phyloP scores from a whole-genome alignment of 225 moss, liverwort and hornwort species.

The Asterella californica region DNA sequence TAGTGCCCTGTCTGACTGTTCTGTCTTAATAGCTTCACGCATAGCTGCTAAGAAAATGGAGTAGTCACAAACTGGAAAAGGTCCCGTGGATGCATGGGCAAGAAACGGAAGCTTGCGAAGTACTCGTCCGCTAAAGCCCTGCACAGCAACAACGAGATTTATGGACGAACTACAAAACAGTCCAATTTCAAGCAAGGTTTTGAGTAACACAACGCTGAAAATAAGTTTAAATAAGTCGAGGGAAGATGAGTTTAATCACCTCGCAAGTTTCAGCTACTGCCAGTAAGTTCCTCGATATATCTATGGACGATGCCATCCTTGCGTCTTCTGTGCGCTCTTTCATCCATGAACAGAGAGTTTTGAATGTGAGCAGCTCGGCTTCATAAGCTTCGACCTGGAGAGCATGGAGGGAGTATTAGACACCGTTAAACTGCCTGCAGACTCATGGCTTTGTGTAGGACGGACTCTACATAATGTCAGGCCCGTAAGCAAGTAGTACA shows the following conservation, averaged over 20 bases:
- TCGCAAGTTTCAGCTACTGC: slow-evolving; percentile 35
- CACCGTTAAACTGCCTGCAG: neutral
- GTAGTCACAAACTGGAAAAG: slow-evolving; percentile 13
- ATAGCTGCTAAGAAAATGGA: slow-evolving; percentile 21
- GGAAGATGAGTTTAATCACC: slow-evolving; percentile 15
- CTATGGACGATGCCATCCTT: slow-evolving; percentile 10
- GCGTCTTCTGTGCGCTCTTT: slow-evolving; percentile 2
- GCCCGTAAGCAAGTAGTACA: neutral
- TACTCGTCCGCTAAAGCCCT: slow-evolving; percentile 49
- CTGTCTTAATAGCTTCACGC: slow-evolving; percentile 25
- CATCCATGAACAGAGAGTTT: slow-evolving; percentile 18
- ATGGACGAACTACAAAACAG: neutral
- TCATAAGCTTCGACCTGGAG: slow-evolving; percentile 5
- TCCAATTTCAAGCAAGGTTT: neutral
- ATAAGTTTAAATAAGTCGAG: neutral
- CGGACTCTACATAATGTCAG: neutral
- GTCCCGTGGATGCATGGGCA: slow-evolving; percentile 28
- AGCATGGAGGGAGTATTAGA: neutral
- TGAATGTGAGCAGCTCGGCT: slow-evolving; percentile 23
- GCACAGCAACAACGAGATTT: slow-evolving; percentile 5
- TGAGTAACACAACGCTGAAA: neutral
- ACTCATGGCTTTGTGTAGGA: neutral
- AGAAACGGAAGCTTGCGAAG: slow-evolving; percentile 45
- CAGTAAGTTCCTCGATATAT: slow-evolving; percentile 25
- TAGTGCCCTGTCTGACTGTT: slow-evolving; percentile 12